Evolutionary conservation across 345 rosid species (phyloP), one percentile per base, ranked within the genome.

Genomic region (Lagerstroemia speciosa): DNA sequence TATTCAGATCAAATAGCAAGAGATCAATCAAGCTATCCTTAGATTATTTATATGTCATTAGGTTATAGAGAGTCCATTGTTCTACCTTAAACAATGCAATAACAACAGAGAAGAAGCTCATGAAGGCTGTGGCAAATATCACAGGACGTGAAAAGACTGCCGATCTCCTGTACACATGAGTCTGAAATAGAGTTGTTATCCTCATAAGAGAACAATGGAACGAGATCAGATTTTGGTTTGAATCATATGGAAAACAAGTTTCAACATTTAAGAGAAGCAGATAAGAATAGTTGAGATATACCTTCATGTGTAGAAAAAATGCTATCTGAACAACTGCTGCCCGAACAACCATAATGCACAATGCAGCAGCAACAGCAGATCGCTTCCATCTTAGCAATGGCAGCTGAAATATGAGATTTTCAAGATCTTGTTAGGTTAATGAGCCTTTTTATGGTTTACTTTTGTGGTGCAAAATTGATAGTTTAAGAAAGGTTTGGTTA

Each of bases 31-130:
- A n/a, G n/a, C n/a, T n/a, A n/a, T n/a, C n/a, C n/a, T n/a, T n/a
- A n/a, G n/a, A n/a, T n/a, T n/a, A n/a, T n/a, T n/a, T n/a, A n/a
- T n/a, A n/a, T n/a, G n/a, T n/a, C n/a, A n/a, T n/a, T n/a, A n/a
- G n/a, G n/a, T n/a, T n/a, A n/a, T n/a, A n/a, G n/a, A n/a, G n/a
- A n/a, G n/a, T n/a, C n/a, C n/a, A n/a, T n/a, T n/a, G n/a, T 71
- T 38, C 73, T 81, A 91, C 98, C 97, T 93, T 93, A 76, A 93
- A 93, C 70, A 93, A 78, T 61, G 98, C 98, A n/a, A 93, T 93
- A 41, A 91, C 98, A 8, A 91, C 87, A 27, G 98, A 91, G 83
- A 93, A 91, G 83, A 93, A 93, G 85, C 96, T 87, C 97, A 93
- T 93, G 80, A 93, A 91, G 62, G 91, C 94, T 69, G 94, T 89